Conservation (phyloP, 192 early-diverging fungal species). For the Umbelopsis sp. region DNA sequence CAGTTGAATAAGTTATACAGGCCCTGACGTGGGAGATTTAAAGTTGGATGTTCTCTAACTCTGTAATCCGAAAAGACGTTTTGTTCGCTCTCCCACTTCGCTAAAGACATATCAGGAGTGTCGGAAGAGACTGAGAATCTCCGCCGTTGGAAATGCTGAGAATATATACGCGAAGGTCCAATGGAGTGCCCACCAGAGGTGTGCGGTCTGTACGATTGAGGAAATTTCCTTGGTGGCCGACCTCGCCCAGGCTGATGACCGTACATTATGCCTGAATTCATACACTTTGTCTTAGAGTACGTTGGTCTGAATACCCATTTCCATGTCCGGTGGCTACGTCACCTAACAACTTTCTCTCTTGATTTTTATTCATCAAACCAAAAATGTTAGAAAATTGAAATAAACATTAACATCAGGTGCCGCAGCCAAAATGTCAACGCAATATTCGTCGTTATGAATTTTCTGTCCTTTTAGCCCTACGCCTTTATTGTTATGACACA, state of each 20-base stretch:
- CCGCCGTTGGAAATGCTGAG: constrained; percentile 1
- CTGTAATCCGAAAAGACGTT: neutral
- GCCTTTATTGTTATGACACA: no score
- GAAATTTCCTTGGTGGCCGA: neutral
- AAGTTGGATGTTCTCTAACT: neutral
- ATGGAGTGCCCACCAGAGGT: neutral
- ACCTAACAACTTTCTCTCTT: no score
- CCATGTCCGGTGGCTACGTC: no score
- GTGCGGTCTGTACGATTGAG: neutral
- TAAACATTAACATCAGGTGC: no score
- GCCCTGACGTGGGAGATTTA: neutral
- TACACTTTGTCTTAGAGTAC: no score
- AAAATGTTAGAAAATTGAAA: no score
- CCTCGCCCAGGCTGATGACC: neutral
- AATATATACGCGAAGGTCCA: neutral
- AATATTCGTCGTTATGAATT: no score
- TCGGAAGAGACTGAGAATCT: constrained; percentile 12
- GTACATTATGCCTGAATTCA: constrained; percentile 1
- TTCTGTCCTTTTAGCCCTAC: no score
- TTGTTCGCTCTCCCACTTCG: constrained; percentile 12
- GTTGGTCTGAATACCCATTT: no score
- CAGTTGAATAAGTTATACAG: neutral
- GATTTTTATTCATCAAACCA: no score
- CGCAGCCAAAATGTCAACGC: no score
- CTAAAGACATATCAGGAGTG: neutral